These are phyloP conservation scores for Penicillium sp. DNA, from an alignment of 2,329 filamentous ascomycete species.

Conservation along the genomic window DNA sequence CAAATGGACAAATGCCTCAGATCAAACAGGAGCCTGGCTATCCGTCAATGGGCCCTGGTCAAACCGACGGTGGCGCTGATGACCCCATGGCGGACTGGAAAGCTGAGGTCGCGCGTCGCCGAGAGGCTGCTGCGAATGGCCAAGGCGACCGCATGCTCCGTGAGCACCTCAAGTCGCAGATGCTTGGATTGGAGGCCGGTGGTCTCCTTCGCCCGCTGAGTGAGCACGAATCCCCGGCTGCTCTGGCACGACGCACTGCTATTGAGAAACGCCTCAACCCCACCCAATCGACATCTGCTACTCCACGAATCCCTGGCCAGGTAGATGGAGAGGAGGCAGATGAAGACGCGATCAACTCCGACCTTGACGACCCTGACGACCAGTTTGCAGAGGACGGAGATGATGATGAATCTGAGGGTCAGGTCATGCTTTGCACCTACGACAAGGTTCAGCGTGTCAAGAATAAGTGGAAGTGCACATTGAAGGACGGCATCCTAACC, in stretches of 20 bases:
- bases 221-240: slow-evolving; percentile 36
- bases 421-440: slow-evolving; percentile 98
- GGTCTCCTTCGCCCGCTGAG: slow-evolving; percentile 47
- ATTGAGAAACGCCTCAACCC: slow-evolving; percentile 5
- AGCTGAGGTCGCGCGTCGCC: slow-evolving; percentile 45
- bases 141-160: slow-evolving; percentile 43
- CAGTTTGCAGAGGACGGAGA: slow-evolving; percentile 80
- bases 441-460: slow-evolving; percentile 99
- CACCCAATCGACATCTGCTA: background rate
- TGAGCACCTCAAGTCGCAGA: slow-evolving; percentile 43
- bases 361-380: slow-evolving; percentile 93
- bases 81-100: slow-evolving; percentile 56
- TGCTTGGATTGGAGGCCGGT: slow-evolving; percentile 46
- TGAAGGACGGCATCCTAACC: slow-evolving; percentile 94
- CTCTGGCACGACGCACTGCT: slow-evolving; percentile 42
- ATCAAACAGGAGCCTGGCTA: slow-evolving; percentile 42
- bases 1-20: slow-evolving; percentile 43
- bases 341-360: slow-evolving; percentile 97
- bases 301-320: slow-evolving; percentile 40
- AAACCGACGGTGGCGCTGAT: slow-evolving; percentile 74
- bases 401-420: slow-evolving; percentile 77
- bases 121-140: slow-evolving; percentile 40
- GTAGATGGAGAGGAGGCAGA: slow-evolving; percentile 68
- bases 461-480: slow-evolving; percentile 99
- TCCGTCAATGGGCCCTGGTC: slow-evolving; percentile 52